Base-by-base conservation (phyloP, 192 early-diverging fungal genomes). In the Pilaira anomala region DNA sequence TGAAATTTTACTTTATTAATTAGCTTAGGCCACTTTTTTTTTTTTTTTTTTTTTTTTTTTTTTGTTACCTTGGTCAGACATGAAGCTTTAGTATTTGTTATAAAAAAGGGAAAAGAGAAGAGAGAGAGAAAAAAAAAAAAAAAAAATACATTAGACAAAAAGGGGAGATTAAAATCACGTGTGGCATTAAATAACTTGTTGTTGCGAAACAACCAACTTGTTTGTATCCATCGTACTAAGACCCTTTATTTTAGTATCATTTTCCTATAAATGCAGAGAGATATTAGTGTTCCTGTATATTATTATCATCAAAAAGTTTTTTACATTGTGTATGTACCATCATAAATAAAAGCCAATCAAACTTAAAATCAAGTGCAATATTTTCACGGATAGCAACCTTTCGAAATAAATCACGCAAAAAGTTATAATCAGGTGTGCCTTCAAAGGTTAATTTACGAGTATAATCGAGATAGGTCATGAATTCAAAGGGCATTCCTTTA, bases 391-490 rank as follows among this genome's bases (percentile, higher is more conserved):
- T 81, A 82, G 91, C 92, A 48, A 95, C 71, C 56, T 92, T 90
- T 53, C 86, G 80, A 81, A 95, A 93, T 25, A 95, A 79, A 45
- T 89, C 87, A 67, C 89, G 86, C n/a, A 95, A 78, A 66, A 92
- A 95, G 25, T 81, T 80, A 73, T 95, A 95, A 67, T 95, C 93
- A 19, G 93, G 93, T 71, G 92, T 91, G 62, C 94, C 92, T 68
- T 95, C 93, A 71, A 95, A 95, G 12, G 91, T 83, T 65, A 94
- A 77, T 11, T 81, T 84, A 42, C 91, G 87, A 52, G 88, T 83
- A 65, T 95, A 95, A 73, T 94, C 93, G 60, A 95, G 76, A 65
- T 92, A 95, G 36, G 89, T 85, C 18, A 86, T 85, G 76, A 95
- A 94, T 74, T 95, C 93, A 68, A 81, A 83, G 1, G 93, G 92